A percentile compares a stretch with the other conserved stretches of the same genome.
Conservation (phyloP, 2,329 filamentous ascomycete species). For the Volutella citrinella region DNA sequence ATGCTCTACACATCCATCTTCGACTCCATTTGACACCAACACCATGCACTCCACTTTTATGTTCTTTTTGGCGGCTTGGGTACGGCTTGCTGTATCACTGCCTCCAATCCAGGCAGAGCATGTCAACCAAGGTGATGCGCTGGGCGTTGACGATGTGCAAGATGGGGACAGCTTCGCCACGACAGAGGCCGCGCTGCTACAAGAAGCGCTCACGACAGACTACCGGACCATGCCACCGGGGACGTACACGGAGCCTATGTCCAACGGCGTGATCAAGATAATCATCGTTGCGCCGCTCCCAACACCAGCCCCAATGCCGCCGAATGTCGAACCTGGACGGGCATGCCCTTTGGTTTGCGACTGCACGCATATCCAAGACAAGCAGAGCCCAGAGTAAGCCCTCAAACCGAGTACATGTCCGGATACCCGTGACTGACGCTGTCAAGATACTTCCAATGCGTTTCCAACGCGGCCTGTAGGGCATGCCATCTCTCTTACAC, state of each 20-base stretch:
- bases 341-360: conserved; percentile 21
- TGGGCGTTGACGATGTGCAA: no score
- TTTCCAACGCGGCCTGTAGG: conserved; percentile 24
- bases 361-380: conserved; percentile 24
- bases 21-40: no score
- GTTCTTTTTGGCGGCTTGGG: no score
- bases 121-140: no score
- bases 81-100: no score
- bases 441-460: conserved; percentile 26
- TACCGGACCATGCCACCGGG: conserved; percentile 24
- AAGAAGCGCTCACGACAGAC: no score
- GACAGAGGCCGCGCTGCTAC: no score
- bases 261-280: conserved; percentile 13
- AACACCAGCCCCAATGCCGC: not conserved
- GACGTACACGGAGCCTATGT: conserved; percentile 20
- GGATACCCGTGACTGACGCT: conserved; percentile 2
- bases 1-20: no score
- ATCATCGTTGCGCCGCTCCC: conserved; percentile 16
- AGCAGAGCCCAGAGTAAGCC: conserved; percentile 22
- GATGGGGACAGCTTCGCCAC: no score
- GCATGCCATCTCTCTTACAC: conserved; percentile 19
- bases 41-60: no score
- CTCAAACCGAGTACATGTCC: not conserved
- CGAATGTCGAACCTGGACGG: conserved; percentile 1
- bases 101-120: no score